Base-by-base conservation (phyloP, 768 basidiomycete genomes). In the Phaeolepiota aurea region DNA sequence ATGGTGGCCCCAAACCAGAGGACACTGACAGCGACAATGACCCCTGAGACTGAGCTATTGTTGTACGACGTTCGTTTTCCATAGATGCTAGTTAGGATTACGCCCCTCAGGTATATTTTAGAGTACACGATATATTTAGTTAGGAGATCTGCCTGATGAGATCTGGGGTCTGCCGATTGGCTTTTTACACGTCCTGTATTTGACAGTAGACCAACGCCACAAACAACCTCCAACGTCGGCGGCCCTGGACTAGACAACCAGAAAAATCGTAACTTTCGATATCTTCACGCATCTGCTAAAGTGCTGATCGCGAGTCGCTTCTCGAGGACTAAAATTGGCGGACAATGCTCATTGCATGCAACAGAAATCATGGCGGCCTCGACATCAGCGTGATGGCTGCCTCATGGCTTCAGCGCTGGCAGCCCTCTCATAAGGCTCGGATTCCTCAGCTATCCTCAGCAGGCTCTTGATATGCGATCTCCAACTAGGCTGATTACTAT, bases 1-100 rank as follows among this genome's bases (percentile, higher is more conserved):
- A 75, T 53, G 91, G 91, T 40, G 91, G 91, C 3, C 73, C 77
- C 33, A 83, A 79, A 51, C 86, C 86, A 44, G 86, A 88, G 56
- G 86, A 89, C 48, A 89, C 81, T 7, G 86, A 89, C 47, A 80
- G 77, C 49, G 81, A 83, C 18, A 40, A 25, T 31, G 28, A 15
- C 33, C 33, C 33, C 12, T 35, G 18, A 35, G 25, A 28, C n/a
- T 28, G n/a, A 28, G 25, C 7, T 28, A 28, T 7, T 7, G n/a
- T n/a, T 28, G 25, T 28, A 7, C 7, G 25, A 28, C 25, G n/a
- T n/a, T n/a, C 25, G n/a, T 7, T n/a, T 28, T 28, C 7, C 25
- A 28, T 7, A n/a, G n/a, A n/a, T n/a, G n/a, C n/a, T n/a, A n/a
- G n/a, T n/a, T n/a, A n/a, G n/a, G n/a, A n/a, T n/a, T n/a, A n/a